phyloP scores from a whole-genome alignment of 768 basidiomycete species.

The Collybiopsis luxurians region DNA sequence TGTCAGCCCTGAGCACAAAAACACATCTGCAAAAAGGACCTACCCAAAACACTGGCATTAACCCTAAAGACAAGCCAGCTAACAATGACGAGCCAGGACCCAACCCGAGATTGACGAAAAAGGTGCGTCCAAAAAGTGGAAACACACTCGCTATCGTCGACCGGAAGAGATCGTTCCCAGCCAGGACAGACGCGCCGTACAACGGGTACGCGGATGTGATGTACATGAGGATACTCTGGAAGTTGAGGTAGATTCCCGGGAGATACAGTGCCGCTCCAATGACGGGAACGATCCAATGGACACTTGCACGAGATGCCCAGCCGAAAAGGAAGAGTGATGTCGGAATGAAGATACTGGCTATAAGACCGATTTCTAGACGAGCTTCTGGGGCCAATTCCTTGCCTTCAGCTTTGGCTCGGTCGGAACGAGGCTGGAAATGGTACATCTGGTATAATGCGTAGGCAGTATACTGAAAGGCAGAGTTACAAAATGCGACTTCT shows the following conservation, averaged over 20 bases:
- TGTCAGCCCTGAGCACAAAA: not conserved
- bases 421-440: constrained; percentile 18
- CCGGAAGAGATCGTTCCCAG: constrained; percentile 31
- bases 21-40: not conserved
- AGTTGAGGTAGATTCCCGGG: constrained; percentile 28
- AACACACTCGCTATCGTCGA: constrained; percentile 22
- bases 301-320: constrained; percentile 22
- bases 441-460: constrained; percentile 21
- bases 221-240: constrained; percentile 27
- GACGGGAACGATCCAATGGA: constrained; percentile 34
- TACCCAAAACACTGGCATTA: constrained; percentile 22
- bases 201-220: constrained; percentile 26
- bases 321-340: constrained; percentile 32
- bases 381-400: constrained; percentile 22
- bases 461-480: constrained; percentile 11
- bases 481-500: not conserved
- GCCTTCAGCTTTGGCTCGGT: constrained; percentile 10
- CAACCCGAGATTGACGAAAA: constrained; percentile 12
- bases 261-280: constrained; percentile 30
- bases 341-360: constrained; percentile 29
- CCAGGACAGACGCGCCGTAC: constrained; percentile 29
- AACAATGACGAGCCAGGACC: constrained; percentile 23
- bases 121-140: constrained; percentile 10
- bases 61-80: constrained; percentile 20
- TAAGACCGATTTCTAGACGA: constrained; percentile 29